A percentile compares a stretch with the other conserved stretches of the same genome.
Conservation (phyloP, 2,329 filamentous ascomycete genomes). For the Fusarium anthophilum region DNA sequence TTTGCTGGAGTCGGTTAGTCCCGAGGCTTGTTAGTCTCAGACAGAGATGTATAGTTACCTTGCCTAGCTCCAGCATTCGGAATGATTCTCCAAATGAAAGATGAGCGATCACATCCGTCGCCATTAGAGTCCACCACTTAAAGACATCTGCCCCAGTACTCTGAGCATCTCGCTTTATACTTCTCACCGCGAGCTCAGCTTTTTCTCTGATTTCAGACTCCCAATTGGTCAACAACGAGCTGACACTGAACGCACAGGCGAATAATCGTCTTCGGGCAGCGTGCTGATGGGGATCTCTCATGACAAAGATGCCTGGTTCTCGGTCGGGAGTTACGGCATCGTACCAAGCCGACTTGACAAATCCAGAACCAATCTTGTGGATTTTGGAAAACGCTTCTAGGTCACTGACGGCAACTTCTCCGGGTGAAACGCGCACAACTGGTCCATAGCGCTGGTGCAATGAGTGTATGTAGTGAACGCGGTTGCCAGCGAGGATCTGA, state of each 20-base stretch:
- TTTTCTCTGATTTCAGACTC: constrained; percentile 6
- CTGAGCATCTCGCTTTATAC: background rate
- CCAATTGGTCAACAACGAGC: constrained; percentile 4
- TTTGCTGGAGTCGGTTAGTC: background rate
- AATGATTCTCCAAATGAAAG: constrained; percentile 27
- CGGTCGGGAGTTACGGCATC: background rate
- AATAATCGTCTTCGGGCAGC: constrained; percentile 9
- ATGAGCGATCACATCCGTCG: constrained; percentile 21
- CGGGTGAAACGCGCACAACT: background rate
- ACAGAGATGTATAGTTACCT: background rate
- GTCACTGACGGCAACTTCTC: constrained; percentile 9
- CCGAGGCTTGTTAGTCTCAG: accelerated
- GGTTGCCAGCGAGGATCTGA: background rate
- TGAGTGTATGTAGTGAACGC: constrained; percentile 15
- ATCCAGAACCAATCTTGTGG: constrained; percentile 25
- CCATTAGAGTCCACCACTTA: constrained; percentile 34
- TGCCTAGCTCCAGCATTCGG: constrained; percentile 16
- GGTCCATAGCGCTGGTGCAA: background rate
- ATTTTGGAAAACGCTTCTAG: constrained; percentile 8
- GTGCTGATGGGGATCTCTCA: constrained; percentile 17
- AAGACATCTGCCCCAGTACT: constrained; percentile 1
- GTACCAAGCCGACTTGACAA: constrained; percentile 27
- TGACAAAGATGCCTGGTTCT: constrained; percentile 8
- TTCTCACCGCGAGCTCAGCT: background rate
- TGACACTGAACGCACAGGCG: constrained; percentile 18